Percentiles rank a stretch among this genome's conserved stretches.
Evolutionary conservation across 768 basidiomycete genomes (phyloP).

Genomic region (Suillus cothurnatus): DNA sequence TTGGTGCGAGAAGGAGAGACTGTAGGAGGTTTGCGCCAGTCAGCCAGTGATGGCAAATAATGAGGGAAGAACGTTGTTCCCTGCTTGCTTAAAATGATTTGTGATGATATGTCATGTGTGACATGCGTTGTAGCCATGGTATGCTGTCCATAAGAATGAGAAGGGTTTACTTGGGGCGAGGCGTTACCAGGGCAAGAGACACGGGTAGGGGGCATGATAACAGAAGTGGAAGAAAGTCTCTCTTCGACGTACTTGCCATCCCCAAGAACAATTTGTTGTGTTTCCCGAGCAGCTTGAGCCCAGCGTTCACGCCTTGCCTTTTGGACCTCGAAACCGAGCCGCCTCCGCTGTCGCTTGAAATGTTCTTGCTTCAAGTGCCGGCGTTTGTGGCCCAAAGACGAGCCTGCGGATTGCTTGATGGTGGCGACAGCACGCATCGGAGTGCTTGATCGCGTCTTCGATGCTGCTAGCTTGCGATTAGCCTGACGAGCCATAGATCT

Average conservation of each 20-base stretch:
- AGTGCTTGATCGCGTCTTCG: constrained; percentile 30
- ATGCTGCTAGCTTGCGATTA: constrained; percentile 24
- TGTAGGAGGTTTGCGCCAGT: constrained; percentile 30
- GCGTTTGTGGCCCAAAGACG: constrained; percentile 18
- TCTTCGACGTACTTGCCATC: constrained; percentile 44
- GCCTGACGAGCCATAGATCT: constrained; percentile 24
- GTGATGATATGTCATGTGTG: constrained; percentile 37
- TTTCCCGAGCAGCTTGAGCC: constrained; percentile 38
- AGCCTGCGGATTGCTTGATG: constrained; percentile 26
- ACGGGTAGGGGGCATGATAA: constrained; percentile 10
- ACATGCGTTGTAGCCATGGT: constrained; percentile 10
- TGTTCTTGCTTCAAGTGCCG: constrained; percentile 25
- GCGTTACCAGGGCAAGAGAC: constrained; percentile 8
- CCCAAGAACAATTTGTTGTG: constrained; percentile 39
- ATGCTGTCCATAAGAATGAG: constrained; percentile 9
- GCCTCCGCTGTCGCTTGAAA: constrained; percentile 22
- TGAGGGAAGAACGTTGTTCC: constrained; percentile 44
- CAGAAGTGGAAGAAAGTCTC: constrained; percentile 14
- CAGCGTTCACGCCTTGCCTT: constrained; percentile 32
- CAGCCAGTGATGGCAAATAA: constrained; percentile 36
- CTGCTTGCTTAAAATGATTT: constrained; percentile 38
- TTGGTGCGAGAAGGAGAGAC: background rate
- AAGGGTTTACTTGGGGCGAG: background rate
- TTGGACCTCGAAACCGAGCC: constrained; percentile 22
- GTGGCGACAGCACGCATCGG: constrained; percentile 23